phyloP scores from a whole-genome alignment of 2,329 filamentous ascomycete species.

The Rutstroemia sp. region DNA sequence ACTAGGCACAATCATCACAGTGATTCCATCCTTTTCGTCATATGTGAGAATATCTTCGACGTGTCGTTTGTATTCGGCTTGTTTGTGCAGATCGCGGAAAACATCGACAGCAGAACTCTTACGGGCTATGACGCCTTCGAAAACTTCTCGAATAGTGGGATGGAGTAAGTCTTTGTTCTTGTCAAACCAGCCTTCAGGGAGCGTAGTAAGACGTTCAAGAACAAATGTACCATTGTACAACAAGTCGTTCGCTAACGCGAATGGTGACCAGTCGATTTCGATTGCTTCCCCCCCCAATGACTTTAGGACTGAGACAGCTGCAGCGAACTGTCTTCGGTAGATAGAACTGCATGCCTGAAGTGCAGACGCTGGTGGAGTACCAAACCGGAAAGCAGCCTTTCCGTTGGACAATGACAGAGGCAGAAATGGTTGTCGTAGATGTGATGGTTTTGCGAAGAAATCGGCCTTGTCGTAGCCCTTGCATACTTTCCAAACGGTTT shows the following conservation, averaged over 20 bases:
- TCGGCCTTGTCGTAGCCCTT: slow-evolving; percentile 40
- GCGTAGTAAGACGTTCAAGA: slow-evolving; percentile 39
- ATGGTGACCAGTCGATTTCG: slow-evolving; percentile 36
- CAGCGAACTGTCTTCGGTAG: slow-evolving; percentile 36
- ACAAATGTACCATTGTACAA: slow-evolving; percentile 47
- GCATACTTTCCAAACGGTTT: slow-evolving; percentile 40
- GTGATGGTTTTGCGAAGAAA: slow-evolving; percentile 38
- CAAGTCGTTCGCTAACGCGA: slow-evolving; percentile 41
- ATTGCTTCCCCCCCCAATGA: slow-evolving; percentile 28
- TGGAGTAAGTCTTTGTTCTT: slow-evolving; percentile 43
- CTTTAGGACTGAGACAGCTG: slow-evolving; percentile 34
- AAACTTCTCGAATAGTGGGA: slow-evolving; percentile 41
- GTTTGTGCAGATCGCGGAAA: slow-evolving; percentile 40
- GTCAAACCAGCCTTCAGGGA: slow-evolving; percentile 33
- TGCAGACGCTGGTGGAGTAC: slow-evolving; percentile 37
- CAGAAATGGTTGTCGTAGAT: neutral
- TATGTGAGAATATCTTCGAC: slow-evolving; percentile 34
- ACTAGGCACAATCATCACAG: slow-evolving; percentile 43
- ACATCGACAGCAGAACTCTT: slow-evolving; percentile 38
- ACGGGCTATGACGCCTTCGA: slow-evolving; percentile 33
- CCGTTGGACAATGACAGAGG: neutral
- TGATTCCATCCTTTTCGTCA: slow-evolving; percentile 25
- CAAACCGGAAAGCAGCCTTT: slow-evolving; percentile 40
- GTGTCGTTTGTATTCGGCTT: slow-evolving; percentile 36
- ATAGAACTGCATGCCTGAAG: slow-evolving; percentile 36